These are phyloP conservation scores for Silene latifolia DNA, from an alignment of 148 eudicot species.

Conservation along the genomic window DNA sequence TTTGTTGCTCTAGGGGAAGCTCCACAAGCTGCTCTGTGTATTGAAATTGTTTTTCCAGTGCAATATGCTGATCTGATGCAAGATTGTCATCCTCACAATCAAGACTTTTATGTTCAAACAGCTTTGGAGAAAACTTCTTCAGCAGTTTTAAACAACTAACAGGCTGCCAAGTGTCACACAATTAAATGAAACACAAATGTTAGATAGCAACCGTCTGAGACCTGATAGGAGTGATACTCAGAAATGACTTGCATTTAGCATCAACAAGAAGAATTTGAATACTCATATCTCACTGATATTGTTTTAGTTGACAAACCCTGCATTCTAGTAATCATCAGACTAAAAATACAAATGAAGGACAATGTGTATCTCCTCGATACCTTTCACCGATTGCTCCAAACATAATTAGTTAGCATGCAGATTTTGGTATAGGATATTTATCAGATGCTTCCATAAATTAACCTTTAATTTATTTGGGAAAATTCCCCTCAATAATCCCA, in stretches of 20 bases:
- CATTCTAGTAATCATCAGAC: no score
- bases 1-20: constrained; percentile 88
- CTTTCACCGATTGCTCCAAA: no score
- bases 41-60: constrained; percentile 50
- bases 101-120: constrained; percentile 56
- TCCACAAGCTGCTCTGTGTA: constrained; percentile 81
- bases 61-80: constrained; percentile 42
- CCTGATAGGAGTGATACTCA: constrained; percentile 4
- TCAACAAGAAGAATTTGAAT: no score
- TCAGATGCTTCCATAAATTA: no score
- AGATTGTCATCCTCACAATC: constrained; percentile 44
- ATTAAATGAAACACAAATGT: constrained; percentile 2
- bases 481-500: no score
- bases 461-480: no score
- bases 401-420: no score
- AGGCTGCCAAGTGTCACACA: constrained; percentile 43
- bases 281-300: no score
- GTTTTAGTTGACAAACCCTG: no score
- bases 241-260: background rate
- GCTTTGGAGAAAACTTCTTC: constrained; percentile 64
- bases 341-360: no score
- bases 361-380: no score
- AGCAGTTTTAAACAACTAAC: constrained; percentile 74
- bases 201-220: background rate
- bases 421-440: no score